Percentiles rank a stretch among this genome's conserved stretches.
These are phyloP conservation scores for Batkoa obscura DNA, from an alignment of 371 early-diverging fungal species.

Conservation along the genomic window DNA sequence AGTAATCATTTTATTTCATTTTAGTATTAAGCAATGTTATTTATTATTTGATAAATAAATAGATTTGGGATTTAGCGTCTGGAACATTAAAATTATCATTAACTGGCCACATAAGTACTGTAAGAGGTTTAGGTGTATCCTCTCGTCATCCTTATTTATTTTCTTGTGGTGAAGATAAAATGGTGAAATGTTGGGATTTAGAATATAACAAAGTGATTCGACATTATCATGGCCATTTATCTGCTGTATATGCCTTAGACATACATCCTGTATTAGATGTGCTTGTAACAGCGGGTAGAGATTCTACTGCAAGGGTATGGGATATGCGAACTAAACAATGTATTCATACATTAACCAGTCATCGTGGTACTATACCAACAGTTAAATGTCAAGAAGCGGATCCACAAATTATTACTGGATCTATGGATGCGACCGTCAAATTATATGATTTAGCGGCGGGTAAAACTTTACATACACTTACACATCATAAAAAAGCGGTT, in stretches of 20 bases:
- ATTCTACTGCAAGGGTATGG: slow-evolving; percentile 90
- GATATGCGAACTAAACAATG: slow-evolving; percentile 92
- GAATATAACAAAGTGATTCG: slow-evolving; percentile 95
- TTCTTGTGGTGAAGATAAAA: slow-evolving; percentile 91
- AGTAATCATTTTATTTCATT: slow-evolving; percentile 15
- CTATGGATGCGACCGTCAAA: slow-evolving; percentile 80
- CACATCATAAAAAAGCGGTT: slow-evolving; percentile 94
- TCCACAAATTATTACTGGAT: slow-evolving; percentile 86
- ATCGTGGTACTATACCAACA: slow-evolving; percentile 62
- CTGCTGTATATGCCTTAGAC: slow-evolving; percentile 75
- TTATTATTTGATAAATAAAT: not conserved
- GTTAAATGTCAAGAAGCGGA: slow-evolving; percentile 86
- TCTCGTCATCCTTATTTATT: slow-evolving; percentile 89
- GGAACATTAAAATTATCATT: slow-evolving; percentile 85
- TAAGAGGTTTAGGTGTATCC: slow-evolving; percentile 85
- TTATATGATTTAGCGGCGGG: slow-evolving; percentile 95
- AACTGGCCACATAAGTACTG: slow-evolving; percentile 91
- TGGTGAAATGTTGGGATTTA: slow-evolving; percentile 96
- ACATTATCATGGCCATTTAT: slow-evolving; percentile 93
- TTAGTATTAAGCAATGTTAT: not conserved
- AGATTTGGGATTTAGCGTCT: slow-evolving; percentile 96
- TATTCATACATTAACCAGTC: slow-evolving; percentile 80
- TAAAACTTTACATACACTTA: slow-evolving; percentile 79
- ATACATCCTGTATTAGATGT: slow-evolving; percentile 88
- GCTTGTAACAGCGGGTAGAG: slow-evolving; percentile 85